Conservation (phyloP, 1,284 basidiomycete species). For the Pulveroboletus sp. region DNA sequence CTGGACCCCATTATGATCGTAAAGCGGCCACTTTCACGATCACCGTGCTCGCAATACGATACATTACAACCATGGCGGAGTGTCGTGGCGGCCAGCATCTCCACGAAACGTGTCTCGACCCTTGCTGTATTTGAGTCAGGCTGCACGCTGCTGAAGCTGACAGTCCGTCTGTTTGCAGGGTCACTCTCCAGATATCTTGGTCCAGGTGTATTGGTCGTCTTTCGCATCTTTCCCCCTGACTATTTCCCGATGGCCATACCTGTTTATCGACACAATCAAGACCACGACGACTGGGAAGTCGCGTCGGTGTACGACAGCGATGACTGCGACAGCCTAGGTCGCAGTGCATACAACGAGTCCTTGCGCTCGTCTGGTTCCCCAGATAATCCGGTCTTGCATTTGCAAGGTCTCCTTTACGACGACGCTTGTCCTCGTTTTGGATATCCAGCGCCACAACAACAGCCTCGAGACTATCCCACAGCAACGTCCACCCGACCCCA, state of each 20-base stretch:
- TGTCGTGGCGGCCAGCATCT: slow-evolving; percentile 26
- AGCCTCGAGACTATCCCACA: slow-evolving; percentile 14
- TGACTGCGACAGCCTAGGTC: slow-evolving; percentile 29
- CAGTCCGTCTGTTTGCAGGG: slow-evolving; percentile 4
- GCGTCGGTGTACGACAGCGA: slow-evolving; percentile 33
- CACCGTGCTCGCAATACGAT: slow-evolving; percentile 2
- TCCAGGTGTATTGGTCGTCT: not conserved
- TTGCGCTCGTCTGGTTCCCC: slow-evolving; percentile 4
- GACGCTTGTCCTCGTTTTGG: slow-evolving; percentile 9
- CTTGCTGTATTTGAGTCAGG: slow-evolving; percentile 33
- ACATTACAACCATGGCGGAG: slow-evolving; percentile 25
- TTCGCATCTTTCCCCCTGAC: not conserved
- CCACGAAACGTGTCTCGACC: slow-evolving; percentile 29
- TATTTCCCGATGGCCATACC: slow-evolving; percentile 24
- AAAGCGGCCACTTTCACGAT: slow-evolving; percentile 13
- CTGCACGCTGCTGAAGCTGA: slow-evolving; percentile 4
- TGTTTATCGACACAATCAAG: slow-evolving; percentile 28
- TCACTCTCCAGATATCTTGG: slow-evolving; percentile 4
- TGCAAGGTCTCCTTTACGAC: slow-evolving; percentile 8
- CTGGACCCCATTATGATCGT: slow-evolving; percentile 12
- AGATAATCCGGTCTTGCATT: slow-evolving; percentile 8
- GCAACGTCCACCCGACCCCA: slow-evolving; percentile 1
- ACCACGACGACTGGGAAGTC: slow-evolving; percentile 32
- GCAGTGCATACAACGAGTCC: slow-evolving; percentile 24
- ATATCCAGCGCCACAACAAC: slow-evolving; percentile 22